Evolutionary conservation across 108 stramenopile species (phyloP).

Genomic region (Pseudonitzschia multiseries): DNA sequence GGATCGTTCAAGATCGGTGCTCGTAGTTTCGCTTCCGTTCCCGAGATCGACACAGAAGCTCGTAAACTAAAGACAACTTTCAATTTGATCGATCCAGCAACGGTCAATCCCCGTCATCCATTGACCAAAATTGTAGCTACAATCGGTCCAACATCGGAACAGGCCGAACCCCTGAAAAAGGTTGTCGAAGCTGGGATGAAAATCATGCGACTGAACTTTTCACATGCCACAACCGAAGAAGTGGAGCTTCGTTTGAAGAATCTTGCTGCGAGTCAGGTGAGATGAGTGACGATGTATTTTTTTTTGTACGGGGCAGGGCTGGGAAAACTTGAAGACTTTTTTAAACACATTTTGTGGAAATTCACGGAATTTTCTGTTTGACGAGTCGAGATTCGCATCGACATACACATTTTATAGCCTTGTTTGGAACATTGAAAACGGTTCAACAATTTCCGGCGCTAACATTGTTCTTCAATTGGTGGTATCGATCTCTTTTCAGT

Average conservation of each 20-base stretch:
- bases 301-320: not conserved
- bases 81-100: conserved; percentile 41
- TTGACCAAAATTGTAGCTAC: conserved; percentile 93
- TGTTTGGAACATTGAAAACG: not conserved
- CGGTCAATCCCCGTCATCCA: conserved; percentile 40
- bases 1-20: not conserved
- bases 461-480: not conserved
- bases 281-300: not conserved
- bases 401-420: not conserved
- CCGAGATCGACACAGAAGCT: conserved; percentile 3
- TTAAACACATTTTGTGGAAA: not conserved
- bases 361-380: not conserved
- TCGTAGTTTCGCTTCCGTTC: not conserved
- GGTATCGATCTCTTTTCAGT: not conserved
- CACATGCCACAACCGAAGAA: conserved; percentile 95
- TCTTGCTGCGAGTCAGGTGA: conserved; percentile 64
- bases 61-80: conserved; percentile 38
- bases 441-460: no score
- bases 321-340: no score
- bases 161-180: conserved; percentile 71
- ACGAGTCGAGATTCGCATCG: not conserved
- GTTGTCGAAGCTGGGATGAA: conserved; percentile 83
- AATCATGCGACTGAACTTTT: conserved; percentile 95
- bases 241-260: conserved; percentile 87
- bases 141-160: conserved; percentile 93